Percentiles rank a stretch among this genome's conserved stretches.
phyloP scores from a whole-genome alignment of 306 rosid species.

The Prunus mira region DNA sequence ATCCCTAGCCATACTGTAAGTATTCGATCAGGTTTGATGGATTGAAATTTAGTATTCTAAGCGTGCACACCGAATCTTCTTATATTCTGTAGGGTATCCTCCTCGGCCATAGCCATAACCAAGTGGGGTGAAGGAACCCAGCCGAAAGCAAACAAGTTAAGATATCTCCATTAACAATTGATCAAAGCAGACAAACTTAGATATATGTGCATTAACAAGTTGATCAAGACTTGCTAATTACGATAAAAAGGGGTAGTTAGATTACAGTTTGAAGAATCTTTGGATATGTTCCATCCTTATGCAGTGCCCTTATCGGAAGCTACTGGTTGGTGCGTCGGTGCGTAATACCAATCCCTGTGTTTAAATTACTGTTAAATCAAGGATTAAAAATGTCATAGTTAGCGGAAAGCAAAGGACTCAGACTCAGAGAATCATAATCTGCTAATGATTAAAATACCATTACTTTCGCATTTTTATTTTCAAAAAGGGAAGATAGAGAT shows the following conservation, averaged over 20 bases:
- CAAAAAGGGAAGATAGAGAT: background rate
- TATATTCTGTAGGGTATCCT: background rate
- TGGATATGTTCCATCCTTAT: background rate
- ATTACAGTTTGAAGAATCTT: background rate
- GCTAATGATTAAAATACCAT: conserved; percentile 24
- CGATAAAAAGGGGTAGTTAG: conserved; percentile 12
- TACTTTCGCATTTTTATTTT: background rate
- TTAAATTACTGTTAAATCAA: conserved; percentile 24
- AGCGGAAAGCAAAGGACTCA: conserved; percentile 42
- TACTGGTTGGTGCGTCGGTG: conserved; percentile 16
- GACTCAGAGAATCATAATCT: conserved; percentile 32
- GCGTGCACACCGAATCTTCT: background rate
- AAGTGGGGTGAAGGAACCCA: conserved; percentile 11
- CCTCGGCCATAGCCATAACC: background rate
- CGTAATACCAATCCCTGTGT: background rate
- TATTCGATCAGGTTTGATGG: background rate
- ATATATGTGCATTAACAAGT: background rate
- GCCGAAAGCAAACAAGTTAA: conserved; percentile 9
- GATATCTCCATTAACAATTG: background rate
- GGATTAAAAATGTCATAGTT: conserved; percentile 47
- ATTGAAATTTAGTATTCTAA: background rate
- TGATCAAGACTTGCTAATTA: conserved; percentile 3
- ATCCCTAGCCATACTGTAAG: background rate
- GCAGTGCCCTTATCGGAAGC: background rate
- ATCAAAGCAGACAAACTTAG: background rate